A percentile compares a stretch with the other conserved stretches of the same genome.
Evolutionary conservation across 768 basidiomycete species (phyloP).

Genomic region (Gymnopilus dilepis): DNA sequence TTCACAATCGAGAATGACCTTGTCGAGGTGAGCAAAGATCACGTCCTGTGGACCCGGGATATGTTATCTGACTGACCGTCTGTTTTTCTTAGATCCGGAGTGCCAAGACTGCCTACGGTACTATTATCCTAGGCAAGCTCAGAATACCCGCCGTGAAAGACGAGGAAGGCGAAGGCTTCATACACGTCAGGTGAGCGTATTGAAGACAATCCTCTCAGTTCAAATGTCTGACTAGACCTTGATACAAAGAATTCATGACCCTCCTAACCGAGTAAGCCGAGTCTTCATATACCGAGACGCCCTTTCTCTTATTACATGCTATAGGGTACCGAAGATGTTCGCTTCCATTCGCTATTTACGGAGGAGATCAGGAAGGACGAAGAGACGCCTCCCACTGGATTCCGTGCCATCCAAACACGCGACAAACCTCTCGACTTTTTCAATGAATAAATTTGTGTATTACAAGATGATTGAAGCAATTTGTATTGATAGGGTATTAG

Average conservation of each 20-base stretch:
- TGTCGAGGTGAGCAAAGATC: constrained; percentile 37
- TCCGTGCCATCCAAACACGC: constrained; percentile 66
- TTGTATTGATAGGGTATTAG: not conserved
- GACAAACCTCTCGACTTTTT: constrained; percentile 71
- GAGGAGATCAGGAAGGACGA: constrained; percentile 55
- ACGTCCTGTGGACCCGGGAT: not conserved
- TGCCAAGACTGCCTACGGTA: constrained; percentile 66
- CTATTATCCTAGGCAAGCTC: constrained; percentile 78
- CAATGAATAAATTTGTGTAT: constrained; percentile 55
- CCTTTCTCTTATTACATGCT: constrained; percentile 8
- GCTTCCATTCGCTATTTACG: constrained; percentile 75
- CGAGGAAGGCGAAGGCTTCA: constrained; percentile 63
- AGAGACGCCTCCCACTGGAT: constrained; percentile 57
- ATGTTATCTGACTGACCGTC: constrained; percentile 14
- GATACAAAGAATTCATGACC: constrained; percentile 68
- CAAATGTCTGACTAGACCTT: not conserved
- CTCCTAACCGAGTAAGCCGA: constrained; percentile 65
- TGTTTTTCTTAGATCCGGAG: constrained; percentile 46
- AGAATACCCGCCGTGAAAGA: constrained; percentile 71
- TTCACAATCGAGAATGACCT: constrained; percentile 56
- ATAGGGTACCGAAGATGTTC: constrained; percentile 68
- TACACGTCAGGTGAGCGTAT: constrained; percentile 68
- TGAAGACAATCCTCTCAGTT: constrained; percentile 12
- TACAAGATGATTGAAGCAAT: not conserved
- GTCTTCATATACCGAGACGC: not conserved